Percentiles rank a stretch among this genome's conserved stretches.
Conservation (phyloP, 2,329 filamentous ascomycete species). For the Geosmithia flava region DNA sequence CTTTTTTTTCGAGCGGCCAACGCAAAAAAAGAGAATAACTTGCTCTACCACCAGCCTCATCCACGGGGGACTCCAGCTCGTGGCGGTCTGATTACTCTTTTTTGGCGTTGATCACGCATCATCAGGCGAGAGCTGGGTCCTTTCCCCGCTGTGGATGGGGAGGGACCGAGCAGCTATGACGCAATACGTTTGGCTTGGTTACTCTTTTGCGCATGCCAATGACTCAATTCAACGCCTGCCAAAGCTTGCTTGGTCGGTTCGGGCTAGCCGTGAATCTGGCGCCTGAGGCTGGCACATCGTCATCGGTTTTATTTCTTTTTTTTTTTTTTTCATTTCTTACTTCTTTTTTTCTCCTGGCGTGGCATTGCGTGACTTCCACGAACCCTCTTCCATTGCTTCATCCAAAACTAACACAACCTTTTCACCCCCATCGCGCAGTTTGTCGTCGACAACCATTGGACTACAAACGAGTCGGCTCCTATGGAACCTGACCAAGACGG, state of each 20-base stretch:
- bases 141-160: neutral
- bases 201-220: neutral
- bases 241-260: neutral
- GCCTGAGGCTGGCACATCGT: neutral
- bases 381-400: slow-evolving; percentile 1
- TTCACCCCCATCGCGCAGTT: slow-evolving; percentile 45
- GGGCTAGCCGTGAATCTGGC: neutral
- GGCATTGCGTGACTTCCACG: too few species aligned
- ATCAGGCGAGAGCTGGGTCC: neutral
- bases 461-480: slow-evolving; percentile 65
- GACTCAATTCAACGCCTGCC: neutral
- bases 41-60: neutral
- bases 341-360: too few species aligned
- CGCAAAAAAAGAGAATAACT: too few species aligned
- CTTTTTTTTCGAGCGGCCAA: neutral
- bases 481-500: slow-evolving; percentile 72
- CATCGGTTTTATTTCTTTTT: slow-evolving; percentile 2
- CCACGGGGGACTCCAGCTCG: neutral
- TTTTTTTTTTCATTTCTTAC: neutral
- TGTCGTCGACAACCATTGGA: slow-evolving; percentile 88
- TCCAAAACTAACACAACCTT: neutral
- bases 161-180: neutral
- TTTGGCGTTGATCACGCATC: neutral
- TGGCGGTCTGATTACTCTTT: slow-evolving; percentile 3
- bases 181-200: neutral